A percentile compares a stretch with the other conserved stretches of the same genome.
phyloP scores from a whole-genome alignment of 2,329 filamentous ascomycete species.

The Aspergillus unguis region DNA sequence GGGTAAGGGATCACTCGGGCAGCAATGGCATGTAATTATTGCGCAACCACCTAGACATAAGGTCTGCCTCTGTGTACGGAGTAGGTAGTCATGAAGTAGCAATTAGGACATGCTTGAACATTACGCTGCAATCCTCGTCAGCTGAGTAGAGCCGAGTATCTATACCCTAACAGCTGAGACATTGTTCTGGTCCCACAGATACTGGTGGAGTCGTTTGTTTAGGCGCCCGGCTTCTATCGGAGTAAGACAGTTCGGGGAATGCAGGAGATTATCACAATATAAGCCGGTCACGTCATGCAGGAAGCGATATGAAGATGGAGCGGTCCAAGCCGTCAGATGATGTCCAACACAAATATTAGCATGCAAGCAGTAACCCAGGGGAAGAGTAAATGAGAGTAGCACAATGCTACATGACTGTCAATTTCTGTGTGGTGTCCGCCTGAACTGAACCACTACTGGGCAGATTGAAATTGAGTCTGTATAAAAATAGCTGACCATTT shows the following conservation, averaged over 20 bases:
- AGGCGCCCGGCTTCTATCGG: not conserved
- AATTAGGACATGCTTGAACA: no score
- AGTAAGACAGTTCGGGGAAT: not conserved
- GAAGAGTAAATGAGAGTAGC: not conserved
- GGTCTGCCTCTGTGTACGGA: no score
- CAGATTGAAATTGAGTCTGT: not conserved
- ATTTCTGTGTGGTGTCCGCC: not conserved
- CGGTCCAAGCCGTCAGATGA: not conserved
- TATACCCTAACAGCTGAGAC: constrained; percentile 1
- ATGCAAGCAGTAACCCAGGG: not conserved
- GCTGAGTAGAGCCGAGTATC: no score
- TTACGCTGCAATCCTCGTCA: not conserved
- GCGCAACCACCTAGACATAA: no score
- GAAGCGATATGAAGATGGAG: not conserved
- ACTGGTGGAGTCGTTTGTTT: constrained; percentile 5
- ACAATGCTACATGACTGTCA: not conserved
- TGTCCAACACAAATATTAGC: not conserved
- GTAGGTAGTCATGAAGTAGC: no score
- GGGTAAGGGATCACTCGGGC: not conserved
- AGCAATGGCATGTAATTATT: not conserved
- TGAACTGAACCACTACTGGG: not conserved
- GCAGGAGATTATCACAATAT: constrained; percentile 7
- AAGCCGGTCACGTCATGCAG: not conserved
- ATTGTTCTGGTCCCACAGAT: not conserved
- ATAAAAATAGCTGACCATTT: not conserved